Evolutionary conservation across 345 rosid genomes (phyloP), one percentile per base, ranked within the genome.

Genomic region (Bretschneidera sinensis): DNA sequence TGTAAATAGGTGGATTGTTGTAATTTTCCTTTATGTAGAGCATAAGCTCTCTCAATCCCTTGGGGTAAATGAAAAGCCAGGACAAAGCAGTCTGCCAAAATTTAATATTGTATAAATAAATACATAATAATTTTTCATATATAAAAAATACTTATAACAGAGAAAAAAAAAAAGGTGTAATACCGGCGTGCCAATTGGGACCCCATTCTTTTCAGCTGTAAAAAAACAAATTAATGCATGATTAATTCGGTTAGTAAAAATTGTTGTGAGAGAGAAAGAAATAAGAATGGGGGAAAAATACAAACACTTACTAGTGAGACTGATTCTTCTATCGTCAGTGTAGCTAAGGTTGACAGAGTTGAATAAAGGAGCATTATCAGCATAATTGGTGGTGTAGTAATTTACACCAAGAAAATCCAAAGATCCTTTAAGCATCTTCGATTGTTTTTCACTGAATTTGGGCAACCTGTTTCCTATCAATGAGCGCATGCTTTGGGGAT

Each of bases 1-100:
- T 67, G 59, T 73, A 73, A 48, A 73, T 73, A 51, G 63, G 69
- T n/a, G 77, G 77, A 47, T 73, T 62, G 57, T n/a, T n/a, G n/a
- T n/a, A n/a, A n/a, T n/a, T n/a, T n/a, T n/a, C n/a, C n/a, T n/a
- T n/a, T n/a, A n/a, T 59, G 59, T 73, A 67, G 56, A 53, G 67
- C 61, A 72, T 31, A 20, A 72, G 17, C 34, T 61, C 52, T 43
- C 5, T 0, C 49, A 72, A 61, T 24, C 76, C 76, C 39, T 0
- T 15, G 28, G 72, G 76, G 54, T 62, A 67, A 52, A 72, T 52
- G 16, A 66, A 71, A 50, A 72, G 62, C 11, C 68, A 60, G 64
- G 55, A 39, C n/a, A n/a, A n/a, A n/a, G n/a, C n/a, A 48, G 75
- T 1, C 75, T 71, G 63, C 61, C 54, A 35, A 59, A 51, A 24